These are phyloP conservation scores for Phycomyces blakesleeanus DNA, from an alignment of 192 early-diverging fungal genomes.

Conservation along the genomic window DNA sequence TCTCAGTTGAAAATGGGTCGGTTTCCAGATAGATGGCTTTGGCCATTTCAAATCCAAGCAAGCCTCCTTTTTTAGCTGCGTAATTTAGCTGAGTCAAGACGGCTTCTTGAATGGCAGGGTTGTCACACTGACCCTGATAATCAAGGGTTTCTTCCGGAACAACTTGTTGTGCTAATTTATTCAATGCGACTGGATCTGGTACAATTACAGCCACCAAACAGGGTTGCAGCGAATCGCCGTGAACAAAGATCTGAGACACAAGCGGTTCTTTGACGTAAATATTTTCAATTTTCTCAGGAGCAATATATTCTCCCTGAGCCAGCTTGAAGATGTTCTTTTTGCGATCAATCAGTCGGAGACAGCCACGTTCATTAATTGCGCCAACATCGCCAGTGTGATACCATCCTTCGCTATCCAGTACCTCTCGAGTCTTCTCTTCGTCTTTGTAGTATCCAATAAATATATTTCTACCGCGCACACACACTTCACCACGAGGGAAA, in stretches of 20 bases:
- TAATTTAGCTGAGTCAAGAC: conserved; percentile 52
- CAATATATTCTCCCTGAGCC: conserved; percentile 63
- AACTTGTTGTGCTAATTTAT: conserved; percentile 36
- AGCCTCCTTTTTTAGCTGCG: conserved; percentile 44
- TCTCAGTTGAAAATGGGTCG: conserved; percentile 73
- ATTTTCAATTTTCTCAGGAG: conserved; percentile 89
- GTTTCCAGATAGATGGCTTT: conserved; percentile 70
- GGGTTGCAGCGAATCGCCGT: conserved; percentile 48
- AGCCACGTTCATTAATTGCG: conserved; percentile 38
- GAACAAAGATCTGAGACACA: conserved; percentile 49
- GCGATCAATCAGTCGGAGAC: conserved; percentile 81
- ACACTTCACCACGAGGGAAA: conserved; percentile 85
- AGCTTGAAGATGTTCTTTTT: conserved; percentile 84
- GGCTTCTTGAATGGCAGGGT: conserved; percentile 45
- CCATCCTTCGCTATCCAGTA: conserved; percentile 82
- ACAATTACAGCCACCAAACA: conserved; percentile 50
- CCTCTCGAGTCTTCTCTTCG: conserved; percentile 73
- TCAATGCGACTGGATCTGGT: conserved; percentile 50
- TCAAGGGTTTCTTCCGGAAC: conserved; percentile 29
- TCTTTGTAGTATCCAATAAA: conserved; percentile 88
- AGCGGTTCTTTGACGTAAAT: conserved; percentile 41
- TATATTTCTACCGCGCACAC: conserved; percentile 65
- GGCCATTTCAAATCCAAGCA: conserved; percentile 70
- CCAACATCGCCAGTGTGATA: conserved; percentile 64
- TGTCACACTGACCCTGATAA: conserved; percentile 45